These are phyloP conservation scores for Diplodia intermedia DNA, from an alignment of 2,329 filamentous ascomycete species.

Conservation along the genomic window DNA sequence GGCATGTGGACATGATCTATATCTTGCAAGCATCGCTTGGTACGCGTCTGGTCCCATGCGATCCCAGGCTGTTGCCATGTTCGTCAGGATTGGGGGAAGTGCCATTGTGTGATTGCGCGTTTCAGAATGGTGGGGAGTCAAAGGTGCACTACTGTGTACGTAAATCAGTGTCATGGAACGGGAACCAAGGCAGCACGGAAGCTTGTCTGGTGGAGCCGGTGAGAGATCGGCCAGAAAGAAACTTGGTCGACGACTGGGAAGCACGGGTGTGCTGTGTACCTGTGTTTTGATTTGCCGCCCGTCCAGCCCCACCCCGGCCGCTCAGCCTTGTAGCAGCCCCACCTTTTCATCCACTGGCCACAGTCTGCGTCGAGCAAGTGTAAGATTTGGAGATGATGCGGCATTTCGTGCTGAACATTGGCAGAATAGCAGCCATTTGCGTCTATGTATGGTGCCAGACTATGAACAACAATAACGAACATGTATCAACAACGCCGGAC, in stretches of 20 bases:
- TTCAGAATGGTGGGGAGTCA: neutral
- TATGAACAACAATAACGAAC: slow-evolving; percentile 6
- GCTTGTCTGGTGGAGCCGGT: slow-evolving; percentile 18
- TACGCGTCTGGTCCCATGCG: neutral
- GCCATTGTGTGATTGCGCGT: neutral
- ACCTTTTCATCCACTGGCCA: neutral
- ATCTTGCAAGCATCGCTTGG: neutral
- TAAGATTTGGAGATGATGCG: neutral
- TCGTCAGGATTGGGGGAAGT: neutral
- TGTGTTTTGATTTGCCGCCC: slow-evolving; percentile 10
- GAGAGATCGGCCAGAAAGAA: neutral
- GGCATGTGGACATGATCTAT: neutral
- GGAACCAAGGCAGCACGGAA: neutral
- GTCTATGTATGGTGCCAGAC: slow-evolving; percentile 11
- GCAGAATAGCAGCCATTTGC: neutral
- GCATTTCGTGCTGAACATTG: neutral
- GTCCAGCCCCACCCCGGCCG: neutral
- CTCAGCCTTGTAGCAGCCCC: slow-evolving; percentile 17
- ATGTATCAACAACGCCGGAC: slow-evolving; percentile 19
- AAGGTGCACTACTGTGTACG: neutral
- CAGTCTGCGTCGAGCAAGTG: neutral
- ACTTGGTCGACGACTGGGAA: neutral
- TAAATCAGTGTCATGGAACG: slow-evolving; percentile 8
- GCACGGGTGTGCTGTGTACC: slow-evolving; percentile 17
- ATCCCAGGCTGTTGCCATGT: neutral